These are phyloP conservation scores for Ophiostoma triangulosporum DNA, from an alignment of 2,329 filamentous ascomycete genomes.

Conservation along the genomic window DNA sequence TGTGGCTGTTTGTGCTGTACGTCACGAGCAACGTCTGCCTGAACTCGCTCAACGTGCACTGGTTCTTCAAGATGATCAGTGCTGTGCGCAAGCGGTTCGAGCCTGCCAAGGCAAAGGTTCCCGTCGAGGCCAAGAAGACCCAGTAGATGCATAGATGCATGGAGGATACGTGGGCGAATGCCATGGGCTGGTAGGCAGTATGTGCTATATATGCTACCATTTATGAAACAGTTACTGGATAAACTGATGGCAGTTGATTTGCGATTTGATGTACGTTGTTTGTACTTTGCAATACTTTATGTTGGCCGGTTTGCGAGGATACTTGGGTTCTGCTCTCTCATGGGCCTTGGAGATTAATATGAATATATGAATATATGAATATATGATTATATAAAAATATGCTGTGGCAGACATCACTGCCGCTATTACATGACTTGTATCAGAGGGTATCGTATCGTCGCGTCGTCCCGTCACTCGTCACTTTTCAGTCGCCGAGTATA, in stretches of 20 bases:
- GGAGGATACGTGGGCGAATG: background rate
- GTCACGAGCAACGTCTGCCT: constrained; percentile 56
- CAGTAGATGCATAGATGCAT: background rate
- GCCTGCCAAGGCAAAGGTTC: constrained; percentile 24
- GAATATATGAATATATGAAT: too few species aligned
- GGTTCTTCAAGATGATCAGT: constrained; percentile 78
- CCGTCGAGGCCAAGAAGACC: background rate
- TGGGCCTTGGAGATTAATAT: too few species aligned
- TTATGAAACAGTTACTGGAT: background rate
- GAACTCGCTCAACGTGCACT: constrained; percentile 68
- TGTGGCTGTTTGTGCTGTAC: constrained; percentile 58
- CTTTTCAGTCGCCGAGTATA: constrained; percentile 1
- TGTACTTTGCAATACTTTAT: background rate
- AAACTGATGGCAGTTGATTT: background rate
- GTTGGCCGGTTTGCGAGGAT: background rate
- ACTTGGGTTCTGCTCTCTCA: too few species aligned
- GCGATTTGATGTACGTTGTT: background rate
- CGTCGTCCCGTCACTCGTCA: too few species aligned
- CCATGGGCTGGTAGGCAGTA: background rate
- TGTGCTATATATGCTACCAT: background rate
- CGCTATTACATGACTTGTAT: too few species aligned
- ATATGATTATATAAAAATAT: too few species aligned
- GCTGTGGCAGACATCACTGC: too few species aligned
- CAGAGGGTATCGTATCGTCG: too few species aligned
- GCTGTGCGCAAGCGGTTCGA: constrained; percentile 66